Conservation (phyloP, 495 filamentous ascomycete species). For the Podospora pseudoanserina region DNA sequence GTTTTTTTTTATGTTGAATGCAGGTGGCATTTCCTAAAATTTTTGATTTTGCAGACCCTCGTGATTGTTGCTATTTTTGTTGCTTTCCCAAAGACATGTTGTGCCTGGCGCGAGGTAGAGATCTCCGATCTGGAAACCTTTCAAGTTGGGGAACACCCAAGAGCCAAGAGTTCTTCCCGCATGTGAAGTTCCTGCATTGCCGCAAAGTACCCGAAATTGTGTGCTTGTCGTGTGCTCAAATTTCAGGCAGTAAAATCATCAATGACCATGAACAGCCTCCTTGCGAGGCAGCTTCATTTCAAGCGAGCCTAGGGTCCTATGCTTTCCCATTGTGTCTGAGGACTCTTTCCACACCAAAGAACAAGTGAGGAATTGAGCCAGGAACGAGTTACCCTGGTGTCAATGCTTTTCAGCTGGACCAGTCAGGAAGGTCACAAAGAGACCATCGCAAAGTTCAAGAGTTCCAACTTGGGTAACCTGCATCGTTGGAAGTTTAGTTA, state of each 20-base stretch:
- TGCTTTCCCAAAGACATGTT: not conserved
- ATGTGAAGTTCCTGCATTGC: not conserved
- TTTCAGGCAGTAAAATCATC: conserved; percentile 8
- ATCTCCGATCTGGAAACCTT: not conserved
- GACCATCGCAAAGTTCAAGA: not conserved
- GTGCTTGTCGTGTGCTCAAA: not conserved
- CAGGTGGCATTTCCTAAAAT: not conserved
- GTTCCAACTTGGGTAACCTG: not conserved
- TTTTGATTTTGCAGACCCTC: not conserved
- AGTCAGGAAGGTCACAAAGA: not conserved
- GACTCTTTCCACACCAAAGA: too few species aligned
- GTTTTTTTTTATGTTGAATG: not conserved
- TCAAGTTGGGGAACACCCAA: not conserved
- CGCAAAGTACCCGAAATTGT: not conserved
- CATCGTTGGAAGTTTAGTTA: too few species aligned
- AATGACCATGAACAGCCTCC: conserved; percentile 7
- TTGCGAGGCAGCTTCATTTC: conserved; percentile 1
- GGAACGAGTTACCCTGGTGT: not conserved
- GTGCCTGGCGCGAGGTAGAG: not conserved
- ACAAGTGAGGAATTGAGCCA: too few species aligned
- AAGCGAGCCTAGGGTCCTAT: not conserved
- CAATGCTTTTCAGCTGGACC: not conserved
- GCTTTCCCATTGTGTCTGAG: not conserved
- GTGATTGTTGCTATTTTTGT: not conserved
- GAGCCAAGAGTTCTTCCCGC: not conserved